These are phyloP conservation scores for Breynia disticha DNA, from an alignment of 441 rosid genomes.

Conservation along the genomic window DNA sequence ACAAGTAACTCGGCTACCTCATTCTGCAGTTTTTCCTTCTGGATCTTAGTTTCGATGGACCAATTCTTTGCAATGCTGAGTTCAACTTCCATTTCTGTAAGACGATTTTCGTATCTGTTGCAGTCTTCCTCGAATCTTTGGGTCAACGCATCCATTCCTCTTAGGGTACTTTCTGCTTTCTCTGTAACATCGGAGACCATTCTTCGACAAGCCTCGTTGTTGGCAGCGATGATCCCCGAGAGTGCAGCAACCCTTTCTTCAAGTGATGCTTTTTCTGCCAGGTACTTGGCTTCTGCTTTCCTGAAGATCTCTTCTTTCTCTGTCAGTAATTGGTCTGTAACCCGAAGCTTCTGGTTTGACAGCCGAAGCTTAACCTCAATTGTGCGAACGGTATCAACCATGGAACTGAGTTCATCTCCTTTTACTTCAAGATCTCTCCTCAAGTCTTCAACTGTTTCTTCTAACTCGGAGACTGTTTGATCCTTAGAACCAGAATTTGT, in stretches of 20 bases:
- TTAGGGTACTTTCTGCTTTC: constrained; percentile 24
- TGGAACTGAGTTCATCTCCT: constrained; percentile 55
- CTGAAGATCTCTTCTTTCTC: constrained; percentile 67
- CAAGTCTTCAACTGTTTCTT: constrained; percentile 50
- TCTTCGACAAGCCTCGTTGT: constrained; percentile 33
- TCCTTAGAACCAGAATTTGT: constrained; percentile 33
- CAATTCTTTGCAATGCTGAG: constrained; percentile 32
- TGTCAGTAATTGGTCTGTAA: constrained; percentile 67
- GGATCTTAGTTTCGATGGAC: constrained; percentile 29
- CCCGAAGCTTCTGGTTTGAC: constrained; percentile 91
- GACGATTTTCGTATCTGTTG: constrained; percentile 23
- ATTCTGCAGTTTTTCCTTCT: constrained; percentile 25
- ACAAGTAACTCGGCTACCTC: constrained; percentile 24
- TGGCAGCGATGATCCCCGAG: constrained; percentile 29
- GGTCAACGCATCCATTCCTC: constrained; percentile 29
- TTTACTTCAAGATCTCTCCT: constrained; percentile 62
- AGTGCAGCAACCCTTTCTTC: constrained; percentile 36
- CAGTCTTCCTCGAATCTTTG: constrained; percentile 33
- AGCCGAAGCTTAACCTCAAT: constrained; percentile 80
- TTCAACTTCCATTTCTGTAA: constrained; percentile 32
- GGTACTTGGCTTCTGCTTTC: constrained; percentile 51
- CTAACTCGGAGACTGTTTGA: constrained; percentile 34
- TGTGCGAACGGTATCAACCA: constrained; percentile 40
- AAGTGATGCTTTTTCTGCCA: constrained; percentile 45
- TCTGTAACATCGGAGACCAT: constrained; percentile 38